These are phyloP conservation scores for Lablab purpureus DNA, from an alignment of 306 rosid species.

Conservation along the genomic window DNA sequence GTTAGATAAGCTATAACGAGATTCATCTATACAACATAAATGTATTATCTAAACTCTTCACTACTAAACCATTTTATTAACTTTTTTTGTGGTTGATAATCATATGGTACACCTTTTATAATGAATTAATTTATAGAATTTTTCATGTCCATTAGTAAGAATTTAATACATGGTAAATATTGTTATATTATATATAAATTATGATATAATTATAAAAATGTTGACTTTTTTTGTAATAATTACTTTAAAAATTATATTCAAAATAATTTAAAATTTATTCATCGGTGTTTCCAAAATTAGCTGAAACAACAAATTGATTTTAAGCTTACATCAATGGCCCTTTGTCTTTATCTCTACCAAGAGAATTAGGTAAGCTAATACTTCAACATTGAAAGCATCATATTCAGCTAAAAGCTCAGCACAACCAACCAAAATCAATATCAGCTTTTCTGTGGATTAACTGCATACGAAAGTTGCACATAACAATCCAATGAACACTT, in stretches of 20 bases:
- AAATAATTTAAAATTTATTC: neutral
- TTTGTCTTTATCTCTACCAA: neutral
- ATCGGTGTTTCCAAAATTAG: neutral
- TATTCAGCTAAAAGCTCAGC: slow-evolving; percentile 30
- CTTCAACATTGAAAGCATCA: slow-evolving; percentile 17
- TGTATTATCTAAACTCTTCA: too few relatives aligned
- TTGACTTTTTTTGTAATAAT: too few relatives aligned
- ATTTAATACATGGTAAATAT: too few relatives aligned
- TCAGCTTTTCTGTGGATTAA: neutral
- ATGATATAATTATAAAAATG: too few relatives aligned
- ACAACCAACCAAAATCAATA: slow-evolving; percentile 35
- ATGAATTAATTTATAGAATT: neutral
- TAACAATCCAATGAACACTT: slow-evolving; percentile 1
- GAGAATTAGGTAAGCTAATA: slow-evolving; percentile 39
- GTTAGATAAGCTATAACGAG: too few relatives aligned
- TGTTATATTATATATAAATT: too few relatives aligned
- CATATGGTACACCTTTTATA: neutral
- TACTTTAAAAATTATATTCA: too few relatives aligned
- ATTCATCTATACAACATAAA: too few relatives aligned
- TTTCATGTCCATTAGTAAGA: too few relatives aligned
- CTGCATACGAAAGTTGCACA: neutral
- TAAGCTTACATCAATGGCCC: neutral
- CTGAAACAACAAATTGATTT: neutral
- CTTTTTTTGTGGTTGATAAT: too few relatives aligned
- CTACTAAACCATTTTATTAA: too few relatives aligned